These are phyloP conservation scores for Tremella fuciformis DNA, from an alignment of 768 basidiomycete genomes.

Conservation along the genomic window DNA sequence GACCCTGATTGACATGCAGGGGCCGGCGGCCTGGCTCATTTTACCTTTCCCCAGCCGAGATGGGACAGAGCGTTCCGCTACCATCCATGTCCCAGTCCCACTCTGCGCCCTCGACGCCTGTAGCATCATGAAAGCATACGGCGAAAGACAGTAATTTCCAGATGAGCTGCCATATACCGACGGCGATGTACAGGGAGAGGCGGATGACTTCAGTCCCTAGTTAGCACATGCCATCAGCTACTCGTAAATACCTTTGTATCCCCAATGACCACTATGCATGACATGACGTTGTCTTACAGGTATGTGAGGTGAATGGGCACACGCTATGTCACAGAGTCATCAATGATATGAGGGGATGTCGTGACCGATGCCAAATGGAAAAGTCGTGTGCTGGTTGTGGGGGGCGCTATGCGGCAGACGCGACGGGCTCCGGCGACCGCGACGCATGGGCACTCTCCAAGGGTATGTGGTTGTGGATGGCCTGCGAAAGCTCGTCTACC, in stretches of 20 bases:
- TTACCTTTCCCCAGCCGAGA: constrained; percentile 1
- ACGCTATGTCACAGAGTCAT: not conserved
- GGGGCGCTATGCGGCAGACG: not conserved
- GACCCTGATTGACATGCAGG: no score
- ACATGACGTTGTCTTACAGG: not conserved
- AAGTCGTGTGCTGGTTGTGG: not conserved
- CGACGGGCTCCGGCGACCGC: constrained; percentile 11
- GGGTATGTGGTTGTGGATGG: constrained; percentile 35
- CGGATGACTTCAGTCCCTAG: no score
- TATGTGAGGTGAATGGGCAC: not conserved
- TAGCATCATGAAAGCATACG: not conserved
- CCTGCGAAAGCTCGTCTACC: constrained; percentile 29
- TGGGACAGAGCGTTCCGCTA: not conserved
- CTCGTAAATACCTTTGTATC: not conserved
- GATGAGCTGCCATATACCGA: no score
- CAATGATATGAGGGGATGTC: not conserved
- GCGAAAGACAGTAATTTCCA: no score
- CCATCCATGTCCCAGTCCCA: constrained; percentile 2
- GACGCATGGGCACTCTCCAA: constrained; percentile 14
- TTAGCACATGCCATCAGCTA: no score
- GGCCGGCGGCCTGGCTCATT: not conserved
- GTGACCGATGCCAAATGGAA: not conserved
- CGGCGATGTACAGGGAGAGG: no score
- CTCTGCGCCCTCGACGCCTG: constrained; percentile 1
- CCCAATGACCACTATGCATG: constrained; percentile 1